Evolutionary conservation across 352 stramenopile genomes (phyloP), one percentile per base, ranked within the genome.

Genomic region (Phytopythium delawarense): DNA sequence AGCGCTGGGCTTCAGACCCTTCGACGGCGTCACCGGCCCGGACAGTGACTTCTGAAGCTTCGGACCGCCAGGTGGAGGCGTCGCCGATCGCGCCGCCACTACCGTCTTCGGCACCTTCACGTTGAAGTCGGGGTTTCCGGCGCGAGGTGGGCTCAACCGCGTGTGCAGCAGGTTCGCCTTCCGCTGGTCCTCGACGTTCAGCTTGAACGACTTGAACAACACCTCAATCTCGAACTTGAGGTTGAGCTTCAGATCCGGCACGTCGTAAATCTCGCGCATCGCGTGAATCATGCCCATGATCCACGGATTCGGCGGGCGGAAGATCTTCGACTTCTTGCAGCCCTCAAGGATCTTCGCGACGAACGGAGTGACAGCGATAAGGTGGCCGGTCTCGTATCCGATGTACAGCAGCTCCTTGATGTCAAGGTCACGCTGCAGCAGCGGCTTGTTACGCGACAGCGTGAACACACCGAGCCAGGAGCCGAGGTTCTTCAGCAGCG

Each of bases 221-320:
- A 99, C 96, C 79, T 99, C 97, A 52, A 99, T 98, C 75, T 99
- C 97, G 73, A 99, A 99, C 70, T 99, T 99, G 53, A 99, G 96
- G 74, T 99, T 99, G 65, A 99, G 96, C 73, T 99, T 99, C 48
- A 99, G 84, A 65, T 99, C 96, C n/a, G 98, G 91, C 7, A 99
- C 95, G 65, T 99, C 91, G 73, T 99, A 99, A 34, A 99, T 90
- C 59, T 98, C 96, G 44, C 91, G 89, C 79, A 99, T 98, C 11
- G 98, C 91, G 71, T 97, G 87, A 39, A 99, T 92, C 64, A 99
- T 87, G n/a, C 96, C 97, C 96, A 99, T 99, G 20, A 99, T 83
- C 98, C 98, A 99, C 37, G 97, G 97, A 76, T 99, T 99, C 2
- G 97, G 96, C 30, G 96, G 96, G 63, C 96, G 96, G 72, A 99